phyloP scores from a whole-genome alignment of 1,284 basidiomycete species.

The Vanrija sp. region DNA sequence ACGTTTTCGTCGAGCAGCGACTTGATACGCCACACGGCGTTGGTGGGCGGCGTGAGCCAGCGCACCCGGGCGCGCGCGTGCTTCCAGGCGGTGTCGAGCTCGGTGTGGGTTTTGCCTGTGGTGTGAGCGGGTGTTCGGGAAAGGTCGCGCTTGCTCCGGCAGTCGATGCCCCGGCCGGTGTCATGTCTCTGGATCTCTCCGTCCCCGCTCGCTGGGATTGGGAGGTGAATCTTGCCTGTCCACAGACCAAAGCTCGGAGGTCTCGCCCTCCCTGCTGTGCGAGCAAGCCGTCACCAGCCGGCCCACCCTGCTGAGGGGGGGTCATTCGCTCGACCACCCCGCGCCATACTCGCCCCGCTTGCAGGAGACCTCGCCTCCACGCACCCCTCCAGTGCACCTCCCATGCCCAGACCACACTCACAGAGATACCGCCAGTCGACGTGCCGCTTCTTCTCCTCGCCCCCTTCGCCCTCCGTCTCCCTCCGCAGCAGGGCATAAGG shows the following conservation, averaged over 20 bases:
- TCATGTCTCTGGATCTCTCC: too few species aligned
- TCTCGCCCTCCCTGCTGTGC: too few species aligned
- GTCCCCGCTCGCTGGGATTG: too few species aligned
- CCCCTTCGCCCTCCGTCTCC: neutral
- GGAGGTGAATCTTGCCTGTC: neutral
- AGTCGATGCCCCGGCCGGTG: too few species aligned
- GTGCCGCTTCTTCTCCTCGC: neutral
- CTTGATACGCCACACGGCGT: constrained; percentile 41
- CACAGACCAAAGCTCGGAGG: neutral
- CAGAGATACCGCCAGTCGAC: constrained; percentile 22
- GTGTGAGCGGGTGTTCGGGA: neutral
- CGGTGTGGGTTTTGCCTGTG: constrained; percentile 17
- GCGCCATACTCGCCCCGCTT: too few species aligned
- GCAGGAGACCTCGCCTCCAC: too few species aligned
- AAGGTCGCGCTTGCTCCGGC: too few species aligned
- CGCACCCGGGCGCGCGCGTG: constrained; percentile 22
- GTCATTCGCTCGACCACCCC: too few species aligned
- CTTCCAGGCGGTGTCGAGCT: constrained; percentile 28
- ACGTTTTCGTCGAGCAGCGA: constrained; percentile 28
- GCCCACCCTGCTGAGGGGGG: too few species aligned
- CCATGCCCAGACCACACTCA: neutral
- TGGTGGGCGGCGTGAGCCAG: constrained; percentile 27
- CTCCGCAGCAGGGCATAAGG: constrained; percentile 1
- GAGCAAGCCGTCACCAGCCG: too few species aligned
- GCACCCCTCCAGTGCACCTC: too few species aligned